These are phyloP conservation scores for Xylariaceae sp. DNA, from an alignment of 2,329 filamentous ascomycete species.

Conservation along the genomic window DNA sequence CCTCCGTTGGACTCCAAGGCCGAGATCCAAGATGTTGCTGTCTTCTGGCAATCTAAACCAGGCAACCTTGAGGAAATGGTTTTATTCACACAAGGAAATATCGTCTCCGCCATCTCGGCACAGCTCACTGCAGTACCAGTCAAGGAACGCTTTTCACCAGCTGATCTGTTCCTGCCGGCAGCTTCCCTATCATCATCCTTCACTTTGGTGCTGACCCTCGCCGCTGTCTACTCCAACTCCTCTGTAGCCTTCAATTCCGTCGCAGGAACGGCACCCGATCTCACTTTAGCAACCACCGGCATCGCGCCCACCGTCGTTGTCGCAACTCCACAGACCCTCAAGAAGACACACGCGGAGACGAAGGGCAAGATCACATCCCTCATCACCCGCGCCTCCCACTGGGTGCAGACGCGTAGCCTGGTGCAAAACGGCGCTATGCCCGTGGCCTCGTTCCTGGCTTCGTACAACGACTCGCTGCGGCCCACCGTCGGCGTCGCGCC, in stretches of 20 bases:
- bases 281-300: conserved; percentile 72
- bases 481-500: conserved; percentile 63
- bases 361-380: conserved; percentile 61
- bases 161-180: conserved; percentile 83
- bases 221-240: conserved; percentile 81
- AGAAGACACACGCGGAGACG: conserved; percentile 67
- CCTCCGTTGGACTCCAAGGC: conserved; percentile 62
- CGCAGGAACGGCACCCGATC: conserved; percentile 70
- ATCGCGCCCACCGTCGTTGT: conserved; percentile 83
- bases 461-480: conserved; percentile 61
- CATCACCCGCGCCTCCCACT: conserved; percentile 69
- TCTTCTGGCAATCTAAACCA: conserved; percentile 65
- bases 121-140: conserved; percentile 77
- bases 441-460: conserved; percentile 62
- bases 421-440: conserved; percentile 75
- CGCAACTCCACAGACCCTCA: conserved; percentile 72
- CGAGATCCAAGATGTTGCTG: conserved; percentile 59
- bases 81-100: conserved; percentile 78
- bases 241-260: conserved; percentile 90
- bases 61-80: conserved; percentile 68
- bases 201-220: conserved; percentile 76
- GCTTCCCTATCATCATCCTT: conserved; percentile 81
- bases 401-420: conserved; percentile 70
- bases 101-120: conserved; percentile 84
- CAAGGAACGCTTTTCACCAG: conserved; percentile 70